Evolutionary conservation across 805 yeast species (phyloP).

Genomic region (Candida chilensis): DNA sequence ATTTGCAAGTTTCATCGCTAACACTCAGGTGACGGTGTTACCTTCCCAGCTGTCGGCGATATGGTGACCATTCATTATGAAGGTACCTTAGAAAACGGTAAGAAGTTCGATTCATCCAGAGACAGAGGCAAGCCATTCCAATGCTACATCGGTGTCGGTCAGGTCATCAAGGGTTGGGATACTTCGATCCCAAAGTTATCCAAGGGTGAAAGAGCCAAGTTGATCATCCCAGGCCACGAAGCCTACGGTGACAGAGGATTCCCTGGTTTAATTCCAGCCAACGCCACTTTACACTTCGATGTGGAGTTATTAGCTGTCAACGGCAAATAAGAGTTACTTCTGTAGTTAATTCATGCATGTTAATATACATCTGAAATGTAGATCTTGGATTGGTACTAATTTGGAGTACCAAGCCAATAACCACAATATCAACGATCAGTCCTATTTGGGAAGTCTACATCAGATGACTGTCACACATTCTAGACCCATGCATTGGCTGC

Average conservation of each 20-base stretch:
- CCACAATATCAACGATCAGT: too few relatives aligned
- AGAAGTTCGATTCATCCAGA: conserved; percentile 90
- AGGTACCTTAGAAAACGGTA: conserved; percentile 92
- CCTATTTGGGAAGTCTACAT: too few relatives aligned
- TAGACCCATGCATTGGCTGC: too few relatives aligned
- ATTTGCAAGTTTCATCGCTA: conserved; percentile 1
- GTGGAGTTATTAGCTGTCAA: conserved; percentile 62
- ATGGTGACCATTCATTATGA: conserved; percentile 89
- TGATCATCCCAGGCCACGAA: conserved; percentile 87
- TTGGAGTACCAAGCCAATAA: too few relatives aligned
- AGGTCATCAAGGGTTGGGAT: conserved; percentile 96
- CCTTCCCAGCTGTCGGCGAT: conserved; percentile 84
- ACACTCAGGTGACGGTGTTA: conserved; percentile 67
- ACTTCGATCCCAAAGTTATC: conserved; percentile 88
- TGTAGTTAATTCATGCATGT: too few relatives aligned
- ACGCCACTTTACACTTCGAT: conserved; percentile 84
- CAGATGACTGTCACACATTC: too few relatives aligned
- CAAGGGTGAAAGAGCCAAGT: conserved; percentile 85
- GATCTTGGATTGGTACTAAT: too few relatives aligned
- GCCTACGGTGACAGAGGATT: conserved; percentile 94
- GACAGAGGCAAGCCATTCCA: conserved; percentile 96
- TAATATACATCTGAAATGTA: too few relatives aligned
- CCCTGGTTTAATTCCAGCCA: conserved; percentile 96
- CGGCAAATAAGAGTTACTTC: too few relatives aligned
- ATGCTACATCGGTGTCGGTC: conserved; percentile 90